These are phyloP conservation scores for Monilinia vaccinii-corymbosi DNA, from an alignment of 2,329 filamentous ascomycete species.

Conservation along the genomic window DNA sequence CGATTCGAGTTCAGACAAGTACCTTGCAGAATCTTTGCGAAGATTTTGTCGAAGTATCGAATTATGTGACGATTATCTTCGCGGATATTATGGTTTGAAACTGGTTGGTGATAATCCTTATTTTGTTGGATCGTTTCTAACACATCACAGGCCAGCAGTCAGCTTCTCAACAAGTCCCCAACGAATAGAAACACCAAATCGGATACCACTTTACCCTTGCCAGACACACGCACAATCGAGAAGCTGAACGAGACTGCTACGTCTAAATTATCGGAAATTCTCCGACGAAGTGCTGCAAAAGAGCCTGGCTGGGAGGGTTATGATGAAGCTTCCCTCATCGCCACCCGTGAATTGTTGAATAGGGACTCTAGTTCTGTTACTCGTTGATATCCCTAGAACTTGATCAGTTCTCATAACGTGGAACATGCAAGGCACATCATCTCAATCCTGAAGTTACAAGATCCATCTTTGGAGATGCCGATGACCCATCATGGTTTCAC, in stretches of 20 bases:
- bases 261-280: slow-evolving; percentile 66
- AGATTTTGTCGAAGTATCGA: slow-evolving; percentile 87
- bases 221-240: slow-evolving; percentile 49
- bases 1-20: slow-evolving; percentile 35
- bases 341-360: slow-evolving; percentile 47
- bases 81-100: slow-evolving; percentile 88
- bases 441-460: slow-evolving; percentile 11
- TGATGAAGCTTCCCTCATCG: slow-evolving; percentile 60
- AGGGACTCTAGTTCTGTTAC: slow-evolving; percentile 22
- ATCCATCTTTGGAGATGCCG: slow-evolving; percentile 10
- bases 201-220: slow-evolving; percentile 40
- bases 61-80: slow-evolving; percentile 83
- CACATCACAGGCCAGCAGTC: slow-evolving; percentile 25
- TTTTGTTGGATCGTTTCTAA: slow-evolving; percentile 10
- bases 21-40: slow-evolving; percentile 65
- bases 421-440: slow-evolving; percentile 16
- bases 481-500: background rate
- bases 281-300: slow-evolving; percentile 50
- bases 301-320: slow-evolving; percentile 66
- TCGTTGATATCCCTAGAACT: slow-evolving; percentile 19
- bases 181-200: slow-evolving; percentile 38
- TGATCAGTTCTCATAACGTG: slow-evolving; percentile 8
- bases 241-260: slow-evolving; percentile 66
- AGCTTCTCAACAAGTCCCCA: slow-evolving; percentile 38
- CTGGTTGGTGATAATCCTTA: slow-evolving; percentile 43